Conservation (phyloP, 148 eudicot genomes). For the Bassia scoparia region DNA sequence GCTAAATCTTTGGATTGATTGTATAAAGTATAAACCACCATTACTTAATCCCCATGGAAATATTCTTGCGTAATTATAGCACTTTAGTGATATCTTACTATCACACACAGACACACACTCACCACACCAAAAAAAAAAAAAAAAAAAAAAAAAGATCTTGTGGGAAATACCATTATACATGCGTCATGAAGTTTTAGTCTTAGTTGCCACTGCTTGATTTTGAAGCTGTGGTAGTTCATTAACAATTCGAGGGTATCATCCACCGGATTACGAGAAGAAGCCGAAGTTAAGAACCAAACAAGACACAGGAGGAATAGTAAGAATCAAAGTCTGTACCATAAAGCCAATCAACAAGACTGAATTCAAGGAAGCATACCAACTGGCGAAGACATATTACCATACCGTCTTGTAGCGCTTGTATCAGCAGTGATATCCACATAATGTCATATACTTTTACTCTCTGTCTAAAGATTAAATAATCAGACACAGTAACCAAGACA, state of each 20-base stretch:
- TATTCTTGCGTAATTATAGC: background rate
- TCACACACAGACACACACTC: too few relatives aligned
- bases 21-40: background rate
- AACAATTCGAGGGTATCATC: conserved; percentile 90
- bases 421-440: conserved; percentile 76
- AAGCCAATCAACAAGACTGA: conserved; percentile 3
- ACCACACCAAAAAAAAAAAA: too few relatives aligned
- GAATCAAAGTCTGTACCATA: background rate
- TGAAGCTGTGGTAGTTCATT: conserved; percentile 87
- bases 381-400: conserved; percentile 81
- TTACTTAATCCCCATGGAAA: background rate
- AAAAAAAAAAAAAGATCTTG: too few relatives aligned
- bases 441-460: conserved; percentile 95
- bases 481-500: conserved; percentile 22
- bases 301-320: background rate
- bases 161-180: conserved; percentile 77
- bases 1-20: conserved; percentile 4
- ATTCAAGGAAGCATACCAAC: conserved; percentile 24
- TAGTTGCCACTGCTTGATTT: conserved; percentile 92
- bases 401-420: conserved; percentile 80
- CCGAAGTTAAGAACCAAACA: conserved; percentile 17
- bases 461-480: conserved; percentile 58
- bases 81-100: too few relatives aligned
- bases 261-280: conserved; percentile 52
- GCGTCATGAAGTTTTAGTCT: conserved; percentile 98